Base-by-base conservation (phyloP, 768 basidiomycete species). In the Leccinum broughii region DNA sequence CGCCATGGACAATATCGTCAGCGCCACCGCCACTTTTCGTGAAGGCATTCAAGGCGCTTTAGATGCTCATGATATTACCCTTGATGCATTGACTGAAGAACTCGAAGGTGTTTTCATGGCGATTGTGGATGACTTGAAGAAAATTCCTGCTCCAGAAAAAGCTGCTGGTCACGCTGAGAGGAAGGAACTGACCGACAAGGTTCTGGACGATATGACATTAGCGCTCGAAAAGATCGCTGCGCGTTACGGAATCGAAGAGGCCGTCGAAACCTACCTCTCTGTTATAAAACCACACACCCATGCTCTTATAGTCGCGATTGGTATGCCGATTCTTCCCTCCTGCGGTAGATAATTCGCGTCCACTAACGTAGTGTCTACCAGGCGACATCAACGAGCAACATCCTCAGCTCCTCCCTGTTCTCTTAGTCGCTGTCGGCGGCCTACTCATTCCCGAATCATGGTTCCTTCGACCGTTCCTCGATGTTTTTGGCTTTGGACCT, bases 401-500 rank as follows among this genome's bases (percentile, higher is more conserved):
- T 32, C 62, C 59, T 4, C 9, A 57, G 10, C 59, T 64, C 5
- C 22, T 67, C 4, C 39, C 59, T 4, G 7, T n/a, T 15, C 17
- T 67, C 15, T 9, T 14, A 17, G 61, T 64, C 20, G 46, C 50
- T 15, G 26, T 67, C 7, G 22, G n/a, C 2, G 17, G 3, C 20
- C 2, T 67, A 24, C 59, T 67, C 34, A 28, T 67, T 52, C 62
- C 59, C 0, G 37, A 68, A 28, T 22, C 37, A 3, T 68, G 66
- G 65, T 59, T 65, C 2, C 60, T 67, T 13, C 3, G 49, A 17
- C 66, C 60, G 1, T 58, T 67, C 7, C 22, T 67, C 2, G 46
- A 56, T 2, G 1, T 60, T 14, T 54, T 67, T 35, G 66, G 66
- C 24, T 67, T 67, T 6, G 66, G 66, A 22, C 66, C 60, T 41